phyloP scores from a whole-genome alignment of 2,329 filamentous ascomycete species.

The Verticillium longisporum region DNA sequence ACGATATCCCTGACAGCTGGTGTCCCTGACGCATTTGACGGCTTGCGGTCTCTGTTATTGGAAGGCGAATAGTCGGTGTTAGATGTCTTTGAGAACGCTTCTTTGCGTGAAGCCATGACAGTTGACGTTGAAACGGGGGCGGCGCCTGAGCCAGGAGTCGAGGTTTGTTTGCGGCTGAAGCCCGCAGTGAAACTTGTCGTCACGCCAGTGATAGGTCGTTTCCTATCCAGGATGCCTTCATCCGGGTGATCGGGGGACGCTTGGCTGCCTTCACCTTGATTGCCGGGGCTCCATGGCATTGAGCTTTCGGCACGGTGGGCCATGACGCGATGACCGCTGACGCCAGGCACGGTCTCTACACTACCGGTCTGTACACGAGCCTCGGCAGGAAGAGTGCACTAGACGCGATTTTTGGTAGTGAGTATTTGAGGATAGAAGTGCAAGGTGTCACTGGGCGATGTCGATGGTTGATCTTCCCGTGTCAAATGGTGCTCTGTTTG shows the following conservation, averaged over 20 bases:
- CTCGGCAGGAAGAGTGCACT: no score
- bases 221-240: constrained; percentile 8
- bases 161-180: constrained; percentile 1
- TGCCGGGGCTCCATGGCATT: not conserved
- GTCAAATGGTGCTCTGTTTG: no score
- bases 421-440: no score
- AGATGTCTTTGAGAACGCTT: not conserved
- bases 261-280: no score
- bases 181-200: constrained; percentile 9
- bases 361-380: no score
- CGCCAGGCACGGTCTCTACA: no score
- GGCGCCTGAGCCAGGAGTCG: not conserved
- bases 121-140: not conserved
- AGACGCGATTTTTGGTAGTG: no score
- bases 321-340: not conserved
- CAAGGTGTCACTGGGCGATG: no score
- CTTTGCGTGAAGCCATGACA: no score
- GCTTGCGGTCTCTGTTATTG: not conserved
- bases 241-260: not conserved
- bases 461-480: no score
- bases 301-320: no score
- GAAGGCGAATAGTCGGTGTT: not conserved
- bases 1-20: not conserved
- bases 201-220: constrained; percentile 7
- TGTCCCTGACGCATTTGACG: not conserved